Evolutionary conservation across 169 alveolate genomes (phyloP), one percentile per base, ranked within the genome.

Genomic region (Cytauxzoon felis): DNA sequence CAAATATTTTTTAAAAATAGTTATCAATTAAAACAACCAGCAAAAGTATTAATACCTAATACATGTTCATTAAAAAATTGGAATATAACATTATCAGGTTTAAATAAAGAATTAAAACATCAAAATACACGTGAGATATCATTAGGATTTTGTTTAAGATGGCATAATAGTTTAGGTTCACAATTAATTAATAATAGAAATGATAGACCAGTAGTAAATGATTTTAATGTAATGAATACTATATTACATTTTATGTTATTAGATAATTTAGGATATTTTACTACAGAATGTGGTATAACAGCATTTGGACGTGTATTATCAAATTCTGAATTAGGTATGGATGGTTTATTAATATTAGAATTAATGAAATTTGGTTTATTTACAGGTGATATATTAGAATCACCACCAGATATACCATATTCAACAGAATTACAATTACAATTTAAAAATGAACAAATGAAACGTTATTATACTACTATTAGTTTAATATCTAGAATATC

Each of bases 251-350:
- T 50, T 43, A 80, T 86, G 76, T 45, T 86, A 48, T 81, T 86
- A 23, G 91, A 86, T 24, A 86, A 81, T 58, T 27, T 86, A 43
- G 89, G 88, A 5, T 76, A 78, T 36, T 80, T 86, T 27, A 70
- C 91, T 1, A 73, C 61, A 48, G 62, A 51, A 61, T 79, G 88
- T 50, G 89, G 91, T 7, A 87, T 78, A 30, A 86, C 89, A 0
- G 78, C 84, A 33, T 86, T 80, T 63, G 91, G 91, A 2, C 51
- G 60, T 24, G 81, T 78, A 38, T 57, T 86, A 30, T 61, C 91
- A 24, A 86, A 73, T 58, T 60, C 82, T 5, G 81, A 73, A 27
- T 53, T 78, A 33, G 81, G 80, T 13, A 57, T 80, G 60, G 58
- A 23, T 13, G 84, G 81, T 27, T 23, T 86, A 27, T 48, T 86